Evolutionary conservation across 73 alveolate genomes (phyloP), one percentile per base, ranked within the genome.

Genomic region (Paramecium tetraurelia): DNA sequence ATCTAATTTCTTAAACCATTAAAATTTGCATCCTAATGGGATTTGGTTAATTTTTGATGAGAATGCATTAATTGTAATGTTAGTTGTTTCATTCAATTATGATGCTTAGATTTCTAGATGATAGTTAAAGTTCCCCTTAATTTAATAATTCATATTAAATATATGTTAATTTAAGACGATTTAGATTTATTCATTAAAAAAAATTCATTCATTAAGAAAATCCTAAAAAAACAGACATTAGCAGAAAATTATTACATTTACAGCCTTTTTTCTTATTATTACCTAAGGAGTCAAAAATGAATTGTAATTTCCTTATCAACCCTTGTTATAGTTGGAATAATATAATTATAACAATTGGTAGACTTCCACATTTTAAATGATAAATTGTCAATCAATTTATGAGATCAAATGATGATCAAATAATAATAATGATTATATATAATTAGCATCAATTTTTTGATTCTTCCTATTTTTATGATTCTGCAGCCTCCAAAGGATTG

Each of bases 121-220:
- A 41, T 31, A 80, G 90, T 80, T 80, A 80, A 80, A 44, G 46
- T 40, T 48, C 57, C 90, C 90, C 90, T 80, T 80, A 46, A 80
- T 72, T 72, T 35, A 36, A 72, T 72, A 72, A 72, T 72, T 72
- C 57, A 72, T 72, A 33, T 68, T 68, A 68, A 31, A 72, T 35
- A 35, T 16, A 36, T 72, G 57, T 35, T 72, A 35, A 3, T 72
- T 35, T 72, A 72, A 72, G 38, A 72, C 38, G 86, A 72, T 72
- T 40, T 63, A 35, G 86, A 38, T 29, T 71, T 63, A 9, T 63
- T 63, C 46, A 63, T 63, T 63, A 63, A 63, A 18, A 46, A 50
- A 33, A 63, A 63, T 24, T 2, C 84, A 4, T 63, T 2, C 24
- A 63, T 22, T 63, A 63, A 63, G 84, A n/a, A 6, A 63, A 63